Conservation (phyloP, 1,139 yeast genomes). For the Nakaseomyces bracarensis region DNA sequence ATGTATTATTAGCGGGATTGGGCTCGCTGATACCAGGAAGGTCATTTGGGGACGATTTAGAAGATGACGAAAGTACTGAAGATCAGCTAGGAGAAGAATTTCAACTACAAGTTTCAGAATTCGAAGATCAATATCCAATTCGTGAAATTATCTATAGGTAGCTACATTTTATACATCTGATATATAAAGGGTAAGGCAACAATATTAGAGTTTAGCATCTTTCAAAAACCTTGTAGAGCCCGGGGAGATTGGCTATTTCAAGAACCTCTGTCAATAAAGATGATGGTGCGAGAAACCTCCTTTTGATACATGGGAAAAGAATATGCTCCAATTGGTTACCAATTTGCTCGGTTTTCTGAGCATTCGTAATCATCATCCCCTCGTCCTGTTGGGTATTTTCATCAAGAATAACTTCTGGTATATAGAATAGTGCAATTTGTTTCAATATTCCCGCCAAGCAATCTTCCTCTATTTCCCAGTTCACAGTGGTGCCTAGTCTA, state of each 20-base stretch:
- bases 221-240: constrained; percentile 84
- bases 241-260: constrained; percentile 88
- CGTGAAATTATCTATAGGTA: background rate
- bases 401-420: constrained; percentile 49
- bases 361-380: constrained; percentile 21
- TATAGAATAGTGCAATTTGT: constrained; percentile 65
- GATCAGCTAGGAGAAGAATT: constrained; percentile 15
- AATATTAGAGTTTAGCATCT: constrained; percentile 74
- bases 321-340: constrained; percentile 44
- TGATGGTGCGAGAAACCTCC: constrained; percentile 57
- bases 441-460: constrained; percentile 59
- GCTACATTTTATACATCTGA: constrained; percentile 12
- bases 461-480: constrained; percentile 57
- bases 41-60: constrained; percentile 8
- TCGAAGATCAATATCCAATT: constrained; percentile 20
- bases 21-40: constrained; percentile 11
- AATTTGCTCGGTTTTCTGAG: constrained; percentile 21
- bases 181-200: background rate
- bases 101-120: constrained; percentile 17
- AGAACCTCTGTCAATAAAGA: constrained; percentile 47
- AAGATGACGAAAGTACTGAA: constrained; percentile 11
- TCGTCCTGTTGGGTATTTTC: constrained; percentile 10
- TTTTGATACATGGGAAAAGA: constrained; percentile 60
- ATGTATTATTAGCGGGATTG: constrained; percentile 17
- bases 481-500: constrained; percentile 48